These are phyloP conservation scores for Fusarium sp. DNA, from an alignment of 2,329 filamentous ascomycete species.

Conservation along the genomic window DNA sequence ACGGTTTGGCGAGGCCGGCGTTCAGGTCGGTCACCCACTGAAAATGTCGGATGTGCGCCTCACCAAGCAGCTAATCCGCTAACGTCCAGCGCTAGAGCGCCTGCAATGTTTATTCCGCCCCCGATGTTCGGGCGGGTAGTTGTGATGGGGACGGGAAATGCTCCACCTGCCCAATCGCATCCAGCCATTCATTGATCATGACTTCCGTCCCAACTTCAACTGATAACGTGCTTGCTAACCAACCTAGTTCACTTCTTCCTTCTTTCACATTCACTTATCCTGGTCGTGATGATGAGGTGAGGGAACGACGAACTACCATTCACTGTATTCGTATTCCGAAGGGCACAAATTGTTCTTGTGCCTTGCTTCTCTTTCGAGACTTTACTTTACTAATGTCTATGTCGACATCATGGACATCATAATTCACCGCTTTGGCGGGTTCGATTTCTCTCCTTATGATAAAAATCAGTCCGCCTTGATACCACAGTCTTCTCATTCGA, in stretches of 20 bases:
- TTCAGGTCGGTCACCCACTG: conserved; percentile 27
- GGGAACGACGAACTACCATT: neutral
- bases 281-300: conserved; percentile 14
- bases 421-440: conserved; percentile 49
- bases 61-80: conserved; percentile 10
- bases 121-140: conserved; percentile 36
- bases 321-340: conserved; percentile 2
- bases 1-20: neutral
- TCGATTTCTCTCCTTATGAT: conserved; percentile 50
- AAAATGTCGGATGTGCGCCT: conserved; percentile 8
- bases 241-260: neutral
- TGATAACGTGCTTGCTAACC: conserved; percentile 28
- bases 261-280: conserved; percentile 14
- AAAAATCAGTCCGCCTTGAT: conserved; percentile 34
- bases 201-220: conserved; percentile 24
- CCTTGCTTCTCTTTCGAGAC: neutral
- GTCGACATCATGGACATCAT: conserved; percentile 50
- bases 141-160: conserved; percentile 2
- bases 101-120: neutral
- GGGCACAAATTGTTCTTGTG: neutral
- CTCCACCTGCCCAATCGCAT: conserved; percentile 21
- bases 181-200: conserved; percentile 38
- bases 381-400: conserved; percentile 22
- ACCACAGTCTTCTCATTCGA: conserved; percentile 15
- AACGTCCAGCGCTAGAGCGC: conserved; percentile 12